Conservation (phyloP, 768 basidiomycete species). For the Collybia sordida region DNA sequence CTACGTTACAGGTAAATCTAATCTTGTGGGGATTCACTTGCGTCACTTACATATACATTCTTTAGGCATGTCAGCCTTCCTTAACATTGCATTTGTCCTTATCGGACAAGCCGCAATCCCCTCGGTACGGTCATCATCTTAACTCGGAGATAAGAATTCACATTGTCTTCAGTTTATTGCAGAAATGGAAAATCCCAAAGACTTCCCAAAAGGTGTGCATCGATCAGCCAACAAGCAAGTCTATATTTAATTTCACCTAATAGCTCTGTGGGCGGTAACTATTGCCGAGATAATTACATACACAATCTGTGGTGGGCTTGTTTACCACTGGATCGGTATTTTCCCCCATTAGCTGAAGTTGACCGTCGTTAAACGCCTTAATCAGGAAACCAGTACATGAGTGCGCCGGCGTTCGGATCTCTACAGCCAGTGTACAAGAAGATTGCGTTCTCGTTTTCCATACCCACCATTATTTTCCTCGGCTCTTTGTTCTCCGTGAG, state of each 20-base stretch:
- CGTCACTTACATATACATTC: background rate
- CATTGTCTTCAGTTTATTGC: slow-evolving; percentile 35
- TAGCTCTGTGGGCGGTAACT: slow-evolving; percentile 41
- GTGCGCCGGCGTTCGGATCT: slow-evolving; percentile 41
- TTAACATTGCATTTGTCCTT: slow-evolving; percentile 45
- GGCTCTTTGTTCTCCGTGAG: slow-evolving; percentile 41
- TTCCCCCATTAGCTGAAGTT: background rate
- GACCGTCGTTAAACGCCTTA: background rate
- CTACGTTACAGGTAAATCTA: slow-evolving; percentile 29
- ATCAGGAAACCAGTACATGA: slow-evolving; percentile 36
- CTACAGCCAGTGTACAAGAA: slow-evolving; percentile 35
- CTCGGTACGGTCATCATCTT: slow-evolving; percentile 20
- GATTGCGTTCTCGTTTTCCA: slow-evolving; percentile 42
- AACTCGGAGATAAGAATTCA: background rate
- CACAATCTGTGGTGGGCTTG: slow-evolving; percentile 40
- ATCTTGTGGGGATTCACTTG: background rate
- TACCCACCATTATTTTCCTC: slow-evolving; percentile 45
- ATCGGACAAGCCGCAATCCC: slow-evolving; percentile 44
- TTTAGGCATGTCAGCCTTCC: slow-evolving; percentile 42
- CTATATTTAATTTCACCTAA: background rate
- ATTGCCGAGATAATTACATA: slow-evolving; percentile 40
- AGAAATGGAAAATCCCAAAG: slow-evolving; percentile 45
- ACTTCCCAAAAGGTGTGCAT: slow-evolving; percentile 39
- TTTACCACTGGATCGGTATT: slow-evolving; percentile 35
- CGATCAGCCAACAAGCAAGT: background rate